These are phyloP conservation scores for Candolleomyces aberdarensis DNA, from an alignment of 768 basidiomycete species.

Conservation along the genomic window DNA sequence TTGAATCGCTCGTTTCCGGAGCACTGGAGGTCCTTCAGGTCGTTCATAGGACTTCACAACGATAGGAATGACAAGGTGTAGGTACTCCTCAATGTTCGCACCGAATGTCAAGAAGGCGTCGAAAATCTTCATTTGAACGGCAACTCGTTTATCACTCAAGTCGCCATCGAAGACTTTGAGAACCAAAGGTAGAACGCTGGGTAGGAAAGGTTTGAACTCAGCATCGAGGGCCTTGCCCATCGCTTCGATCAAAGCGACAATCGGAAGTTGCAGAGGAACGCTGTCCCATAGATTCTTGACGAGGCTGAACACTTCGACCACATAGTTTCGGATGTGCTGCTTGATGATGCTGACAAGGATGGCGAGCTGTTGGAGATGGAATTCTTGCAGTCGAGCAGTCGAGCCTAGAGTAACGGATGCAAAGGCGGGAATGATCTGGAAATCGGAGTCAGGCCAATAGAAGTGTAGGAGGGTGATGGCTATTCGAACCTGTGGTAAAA, in stretches of 20 bases:
- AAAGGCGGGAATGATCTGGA: conserved; percentile 92
- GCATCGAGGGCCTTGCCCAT: conserved; percentile 92
- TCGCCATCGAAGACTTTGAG: conserved; percentile 93
- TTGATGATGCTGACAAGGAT: conserved; percentile 96
- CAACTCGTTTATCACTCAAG: conserved; percentile 70
- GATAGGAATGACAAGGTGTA: conserved; percentile 94
- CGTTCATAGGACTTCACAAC: conserved; percentile 91
- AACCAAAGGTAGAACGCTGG: conserved; percentile 83
- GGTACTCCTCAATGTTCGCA: conserved; percentile 94
- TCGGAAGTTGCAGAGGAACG: conserved; percentile 77
- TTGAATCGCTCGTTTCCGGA: conserved; percentile 87
- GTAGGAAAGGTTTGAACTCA: conserved; percentile 95
- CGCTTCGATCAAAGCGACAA: conserved; percentile 90
- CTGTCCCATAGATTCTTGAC: conserved; percentile 93
- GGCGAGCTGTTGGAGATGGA: conserved; percentile 92
- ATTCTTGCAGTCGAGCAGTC: conserved; percentile 81
- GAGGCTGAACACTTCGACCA: conserved; percentile 78
- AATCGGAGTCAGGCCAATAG: conserved; percentile 6
- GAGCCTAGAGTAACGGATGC: conserved; percentile 82
- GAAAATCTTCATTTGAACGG: conserved; percentile 86
- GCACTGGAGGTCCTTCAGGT: conserved; percentile 61
- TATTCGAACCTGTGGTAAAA: conserved; percentile 78
- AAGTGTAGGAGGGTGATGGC: not conserved
- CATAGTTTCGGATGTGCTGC: conserved; percentile 93
- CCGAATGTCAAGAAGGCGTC: conserved; percentile 96